phyloP scores from a whole-genome alignment of 345 rosid genomes.

The Dipteronia sinensis region DNA sequence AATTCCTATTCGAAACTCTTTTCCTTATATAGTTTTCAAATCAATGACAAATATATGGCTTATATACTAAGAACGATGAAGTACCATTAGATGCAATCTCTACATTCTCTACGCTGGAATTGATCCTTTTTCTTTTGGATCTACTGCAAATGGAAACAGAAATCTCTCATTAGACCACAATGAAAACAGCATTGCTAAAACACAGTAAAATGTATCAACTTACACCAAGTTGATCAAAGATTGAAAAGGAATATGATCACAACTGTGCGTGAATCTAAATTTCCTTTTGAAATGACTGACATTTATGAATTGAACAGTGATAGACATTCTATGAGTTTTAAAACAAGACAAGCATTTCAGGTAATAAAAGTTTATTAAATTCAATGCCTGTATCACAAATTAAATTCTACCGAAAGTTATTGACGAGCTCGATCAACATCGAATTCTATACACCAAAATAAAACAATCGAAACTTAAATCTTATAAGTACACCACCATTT shows the following conservation, averaged over 20 bases:
- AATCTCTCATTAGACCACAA: background rate
- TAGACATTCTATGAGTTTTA: background rate
- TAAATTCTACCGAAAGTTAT: background rate
- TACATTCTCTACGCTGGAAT: conserved; percentile 42
- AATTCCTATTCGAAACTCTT: background rate
- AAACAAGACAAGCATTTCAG: background rate
- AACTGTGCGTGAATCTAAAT: background rate
- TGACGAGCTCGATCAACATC: background rate
- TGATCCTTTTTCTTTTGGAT: conserved; percentile 64
- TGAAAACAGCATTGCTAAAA: background rate
- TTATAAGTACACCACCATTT: background rate
- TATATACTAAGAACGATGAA: background rate
- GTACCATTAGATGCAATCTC: conserved; percentile 48
- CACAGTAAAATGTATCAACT: background rate
- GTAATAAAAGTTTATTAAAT: background rate
- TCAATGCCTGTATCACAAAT: background rate
- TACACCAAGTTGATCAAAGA: background rate
- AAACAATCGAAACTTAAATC: background rate
- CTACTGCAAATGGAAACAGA: conserved; percentile 34
- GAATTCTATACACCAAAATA: background rate
- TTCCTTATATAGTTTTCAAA: background rate
- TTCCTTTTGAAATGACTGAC: background rate
- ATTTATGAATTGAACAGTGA: background rate
- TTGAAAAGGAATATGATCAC: background rate
- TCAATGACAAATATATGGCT: background rate